Evolutionary conservation across 257 asterid species (phyloP).

Genomic region (Forsythia viridissima): DNA sequence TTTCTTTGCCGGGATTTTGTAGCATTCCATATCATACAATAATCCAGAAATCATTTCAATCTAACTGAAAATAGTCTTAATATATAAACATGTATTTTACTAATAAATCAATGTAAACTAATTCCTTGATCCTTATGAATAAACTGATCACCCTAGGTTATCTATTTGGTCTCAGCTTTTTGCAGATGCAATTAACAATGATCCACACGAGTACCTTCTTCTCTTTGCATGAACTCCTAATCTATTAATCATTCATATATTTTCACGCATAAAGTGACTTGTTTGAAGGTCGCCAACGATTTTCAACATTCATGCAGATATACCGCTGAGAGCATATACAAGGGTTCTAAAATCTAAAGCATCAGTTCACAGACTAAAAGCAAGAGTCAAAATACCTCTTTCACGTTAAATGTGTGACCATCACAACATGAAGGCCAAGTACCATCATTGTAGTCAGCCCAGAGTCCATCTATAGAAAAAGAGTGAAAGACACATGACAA

Average conservation of each 20-base stretch:
- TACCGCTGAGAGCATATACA: constrained; percentile 4
- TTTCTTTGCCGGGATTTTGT: background rate
- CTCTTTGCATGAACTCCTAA: constrained; percentile 10
- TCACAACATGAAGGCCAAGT: constrained; percentile 90
- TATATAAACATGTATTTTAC: background rate
- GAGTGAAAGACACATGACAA: constrained; percentile 4
- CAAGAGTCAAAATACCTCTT: constrained; percentile 45
- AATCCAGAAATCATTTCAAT: background rate
- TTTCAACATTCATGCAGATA: background rate
- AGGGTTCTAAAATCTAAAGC: constrained; percentile 7
- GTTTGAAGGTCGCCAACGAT: constrained; percentile 5
- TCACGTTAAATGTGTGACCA: constrained; percentile 60
- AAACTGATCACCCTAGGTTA: constrained; percentile 1
- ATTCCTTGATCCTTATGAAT: background rate
- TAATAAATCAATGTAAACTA: background rate
- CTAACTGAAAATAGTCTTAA: background rate
- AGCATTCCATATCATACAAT: background rate
- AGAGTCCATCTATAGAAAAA: constrained; percentile 80
- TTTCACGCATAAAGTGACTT: constrained; percentile 3
- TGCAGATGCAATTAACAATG: background rate
- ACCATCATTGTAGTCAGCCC: constrained; percentile 93
- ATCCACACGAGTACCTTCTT: background rate
- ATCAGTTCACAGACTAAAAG: background rate
- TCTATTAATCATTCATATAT: background rate
- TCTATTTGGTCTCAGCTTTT: constrained; percentile 9